Base-by-base conservation (phyloP, 2,329 filamentous ascomycete species). In the Scleromitrula shiraiana region DNA sequence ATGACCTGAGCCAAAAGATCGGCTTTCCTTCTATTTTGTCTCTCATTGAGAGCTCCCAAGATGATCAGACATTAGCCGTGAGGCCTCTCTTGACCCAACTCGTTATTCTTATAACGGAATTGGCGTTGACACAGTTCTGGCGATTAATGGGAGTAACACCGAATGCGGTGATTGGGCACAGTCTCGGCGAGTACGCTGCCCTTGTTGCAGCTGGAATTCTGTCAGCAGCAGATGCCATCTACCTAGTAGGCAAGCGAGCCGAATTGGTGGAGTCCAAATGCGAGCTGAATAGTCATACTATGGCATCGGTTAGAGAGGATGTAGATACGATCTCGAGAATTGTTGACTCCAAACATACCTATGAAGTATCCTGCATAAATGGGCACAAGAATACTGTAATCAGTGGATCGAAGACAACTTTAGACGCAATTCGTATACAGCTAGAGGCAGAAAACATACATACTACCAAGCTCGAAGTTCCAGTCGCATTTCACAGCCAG, bases 121-220 rank as follows among this genome's bases (percentile, higher is more conserved):
- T 36, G 24, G 24, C 77, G 2, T 64, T 80, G 6, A 70, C 73
- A 2, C 69, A 68, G 22, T 64, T 78, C 1, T 80, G 76, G 77
- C 58, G 50, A 14, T 74, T 72, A 2, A 76, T 73, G 71, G 76
- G 75, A 29, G 65, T 80, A 44, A 66, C 61, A 32, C 77, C 77
- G 3, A 70, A 73, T 15, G 75, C 68, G 3, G 75, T 79, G 1
- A 62, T 80, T 14, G 77, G 77, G 19, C 76, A 79, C 64, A 85
- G 81, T 56, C 68, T 88, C 17, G 83, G 83, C 45, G 83, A 88
- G 63, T 88, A 87, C 58, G 82, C 83, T 26, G 83, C 83, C 29
- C 75, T 88, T 10, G 74, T 84, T 56, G 74, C 80, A 22, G 80
- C 84, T 22, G 83, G 82, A 44, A 82, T 88, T 14, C 69, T 87